Conservation (phyloP, 2,329 filamentous ascomycete species). For the Juglanconis sp. region DNA sequence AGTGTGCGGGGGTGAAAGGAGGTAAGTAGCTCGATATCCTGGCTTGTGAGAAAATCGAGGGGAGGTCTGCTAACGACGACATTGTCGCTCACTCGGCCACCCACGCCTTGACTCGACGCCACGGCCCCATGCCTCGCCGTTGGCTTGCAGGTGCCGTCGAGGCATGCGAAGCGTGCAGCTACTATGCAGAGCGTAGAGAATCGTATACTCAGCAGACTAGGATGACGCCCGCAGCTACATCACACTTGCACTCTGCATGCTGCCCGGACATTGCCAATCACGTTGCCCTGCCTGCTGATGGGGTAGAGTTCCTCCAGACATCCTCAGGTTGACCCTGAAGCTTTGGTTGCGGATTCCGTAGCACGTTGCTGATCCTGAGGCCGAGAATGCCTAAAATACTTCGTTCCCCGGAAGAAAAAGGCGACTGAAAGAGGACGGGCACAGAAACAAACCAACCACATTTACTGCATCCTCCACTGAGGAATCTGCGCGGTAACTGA, state of each 20-base stretch:
- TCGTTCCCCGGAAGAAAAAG: too few relatives aligned
- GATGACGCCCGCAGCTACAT: background rate
- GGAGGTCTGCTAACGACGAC: background rate
- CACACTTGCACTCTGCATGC: background rate
- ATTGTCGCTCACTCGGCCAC: background rate
- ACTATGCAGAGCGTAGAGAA: background rate
- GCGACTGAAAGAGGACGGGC: too few relatives aligned
- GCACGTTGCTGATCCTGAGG: background rate
- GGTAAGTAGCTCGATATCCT: background rate
- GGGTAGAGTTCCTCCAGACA: background rate
- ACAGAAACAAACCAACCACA: background rate
- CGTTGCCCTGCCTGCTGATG: background rate
- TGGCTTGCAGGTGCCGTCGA: too few relatives aligned
- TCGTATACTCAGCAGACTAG: background rate
- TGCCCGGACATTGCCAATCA: background rate
- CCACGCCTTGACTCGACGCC: too few relatives aligned
- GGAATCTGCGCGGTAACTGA: background rate
- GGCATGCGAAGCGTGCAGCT: background rate
- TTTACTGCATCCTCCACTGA: too few relatives aligned
- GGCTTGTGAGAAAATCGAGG: background rate
- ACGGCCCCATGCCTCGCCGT: too few relatives aligned
- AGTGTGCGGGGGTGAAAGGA: background rate
- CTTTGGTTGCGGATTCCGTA: background rate
- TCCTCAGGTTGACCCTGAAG: background rate
- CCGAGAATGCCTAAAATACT: background rate